Base-by-base conservation (phyloP, 2,329 filamentous ascomycete species). In the Coniochaeta sp. region DNA sequence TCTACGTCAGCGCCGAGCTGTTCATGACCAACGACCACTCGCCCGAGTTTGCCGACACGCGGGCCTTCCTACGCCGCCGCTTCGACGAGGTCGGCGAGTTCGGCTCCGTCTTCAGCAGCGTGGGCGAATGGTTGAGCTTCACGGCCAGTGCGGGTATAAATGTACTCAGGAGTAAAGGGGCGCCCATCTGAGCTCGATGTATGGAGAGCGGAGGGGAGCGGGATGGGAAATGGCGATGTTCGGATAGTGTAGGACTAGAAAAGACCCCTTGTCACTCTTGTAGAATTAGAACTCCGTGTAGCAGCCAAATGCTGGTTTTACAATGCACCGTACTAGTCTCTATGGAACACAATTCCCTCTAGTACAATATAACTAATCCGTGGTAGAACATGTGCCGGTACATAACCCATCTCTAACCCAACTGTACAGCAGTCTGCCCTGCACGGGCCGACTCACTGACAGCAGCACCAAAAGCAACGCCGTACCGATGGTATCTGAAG, bases 11-110 rank as follows among this genome's bases (percentile, higher is more conserved):
- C 36, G 83, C 88, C 60, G 95, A 99, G 75, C 79, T 97, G 6
- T 96, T 93, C 76, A 97, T 98, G 92, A 97, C 92, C 24, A 92
- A 89, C 62, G 95, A 98, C 74, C 81, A 79, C 62, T 92, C 88
- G 4, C 76, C 81, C 0, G 85, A 84, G n/a, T 95, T 90, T 68
- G 72, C 70, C 11, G 90, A 93, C 64, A 98, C 95, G 3, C 87
- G 87, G 65, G 81, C 84, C 11, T 99, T 98, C 71, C 77, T 98
- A 59, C 83, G 88, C 60, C 82, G 91, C 50, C 82, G 93, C 63
- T 75, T 96, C 60, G 80, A 85, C 62, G 93, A 96, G 76, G 78
- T 84, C 34, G 80, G 83, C 66, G 81, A 77, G 4, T 65, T 92
- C 3, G 87, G 88, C 3, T 79, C 81, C 24, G 81, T 86, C 12